Base-by-base conservation (phyloP, 768 basidiomycete species). In the Gymnopilus junonius region DNA sequence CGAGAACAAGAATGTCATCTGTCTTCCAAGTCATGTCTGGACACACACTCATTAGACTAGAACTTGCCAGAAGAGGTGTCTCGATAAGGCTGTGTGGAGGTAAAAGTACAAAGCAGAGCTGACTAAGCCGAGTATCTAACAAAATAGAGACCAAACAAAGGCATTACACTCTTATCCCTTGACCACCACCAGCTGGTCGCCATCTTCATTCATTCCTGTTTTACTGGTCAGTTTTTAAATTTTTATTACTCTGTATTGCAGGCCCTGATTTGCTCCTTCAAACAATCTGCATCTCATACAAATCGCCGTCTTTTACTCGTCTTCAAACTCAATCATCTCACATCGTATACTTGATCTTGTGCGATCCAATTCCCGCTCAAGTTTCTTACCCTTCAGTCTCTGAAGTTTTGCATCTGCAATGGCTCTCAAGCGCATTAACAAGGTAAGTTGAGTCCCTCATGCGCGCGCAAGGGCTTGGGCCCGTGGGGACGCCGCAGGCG, bases 361-460 rank as follows among this genome's bases (percentile, higher is more conserved):
- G 76, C 80, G 79, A 82, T 81, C 76, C 70, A 67, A 70, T 70
- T 69, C 73, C 68, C 70, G 66, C 66, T 63, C 25, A 67, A 74
- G 75, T 71, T 72, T 72, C 70, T 75, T 65, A 66, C 68, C 68
- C 65, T 63, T 69, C 69, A 71, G 69, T 66, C 67, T 50, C 65
- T 55, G 63, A 75, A 72, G 61, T 65, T 71, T 63, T 40, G 12
- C 61, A 59, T 63, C 59, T 59, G 65, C 70, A 71, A 98, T 98
- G 97, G 95, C 97, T 74, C 86, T 97, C 70, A 97, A 97, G 86
- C 97, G 97, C 86, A 99, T 99, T 83, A 97, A 97, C 91, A 99
- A 97, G 92, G 95, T 94, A 65, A 43, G 73, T 65, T 61, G 45
- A 46, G 32, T 32, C 55, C 48, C 50, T 51, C 8, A 15, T 34